A percentile compares a stretch with the other conserved stretches of the same genome.
These are phyloP conservation scores for Amanita rimosa DNA, from an alignment of 768 basidiomycete genomes.

Conservation along the genomic window DNA sequence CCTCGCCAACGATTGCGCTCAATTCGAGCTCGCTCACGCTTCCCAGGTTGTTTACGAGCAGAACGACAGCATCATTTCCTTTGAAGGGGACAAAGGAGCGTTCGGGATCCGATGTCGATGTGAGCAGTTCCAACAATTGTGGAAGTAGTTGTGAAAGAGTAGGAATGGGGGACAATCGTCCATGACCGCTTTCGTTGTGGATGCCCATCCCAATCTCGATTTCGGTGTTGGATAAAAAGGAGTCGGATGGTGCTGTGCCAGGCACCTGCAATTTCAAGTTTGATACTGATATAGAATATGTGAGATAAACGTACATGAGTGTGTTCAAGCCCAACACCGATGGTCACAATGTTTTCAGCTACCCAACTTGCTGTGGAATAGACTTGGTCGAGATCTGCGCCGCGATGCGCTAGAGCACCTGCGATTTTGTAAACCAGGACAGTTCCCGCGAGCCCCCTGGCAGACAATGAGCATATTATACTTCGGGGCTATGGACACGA, in stretches of 20 bases:
- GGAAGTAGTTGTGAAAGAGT: constrained; percentile 57
- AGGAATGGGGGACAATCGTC: constrained; percentile 59
- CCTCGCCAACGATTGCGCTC: constrained; percentile 54
- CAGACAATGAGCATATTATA: background rate
- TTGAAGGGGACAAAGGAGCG: constrained; percentile 68
- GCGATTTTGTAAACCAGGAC: constrained; percentile 86
- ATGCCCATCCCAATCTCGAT: constrained; percentile 89
- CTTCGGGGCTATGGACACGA: background rate
- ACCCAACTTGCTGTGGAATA: constrained; percentile 54
- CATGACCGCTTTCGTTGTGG: constrained; percentile 79
- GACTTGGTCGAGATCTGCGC: constrained; percentile 60
- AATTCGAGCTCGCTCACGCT: constrained; percentile 80
- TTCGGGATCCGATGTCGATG: constrained; percentile 63
- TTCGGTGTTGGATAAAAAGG: constrained; percentile 47
- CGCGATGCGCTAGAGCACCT: constrained; percentile 65
- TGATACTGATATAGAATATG: background rate
- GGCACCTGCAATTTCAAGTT: constrained; percentile 42
- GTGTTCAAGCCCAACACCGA: constrained; percentile 83
- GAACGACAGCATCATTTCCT: constrained; percentile 59
- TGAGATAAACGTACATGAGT: constrained; percentile 49
- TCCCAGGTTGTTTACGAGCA: constrained; percentile 84
- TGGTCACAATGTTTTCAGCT: constrained; percentile 59
- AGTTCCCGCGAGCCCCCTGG: constrained; percentile 72
- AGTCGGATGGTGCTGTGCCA: constrained; percentile 50
- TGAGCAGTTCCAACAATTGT: constrained; percentile 60